Base-by-base conservation (phyloP, 2,329 filamentous ascomycete genomes). In the Dendryphion nanum region DNA sequence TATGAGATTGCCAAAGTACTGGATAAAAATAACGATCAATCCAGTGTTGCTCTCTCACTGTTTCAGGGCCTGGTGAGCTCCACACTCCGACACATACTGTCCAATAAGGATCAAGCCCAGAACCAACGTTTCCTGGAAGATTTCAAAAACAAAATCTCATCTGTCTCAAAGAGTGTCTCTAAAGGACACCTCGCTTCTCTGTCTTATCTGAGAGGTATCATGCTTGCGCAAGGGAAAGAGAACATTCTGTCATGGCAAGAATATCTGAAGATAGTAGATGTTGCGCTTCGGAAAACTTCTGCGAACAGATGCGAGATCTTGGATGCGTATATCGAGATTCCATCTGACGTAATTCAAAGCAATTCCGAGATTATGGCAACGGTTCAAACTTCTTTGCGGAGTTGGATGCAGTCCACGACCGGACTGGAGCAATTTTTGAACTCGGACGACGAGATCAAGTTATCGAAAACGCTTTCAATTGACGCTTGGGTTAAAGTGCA, bases 101-200 rank as follows among this genome's bases (percentile, higher is more conserved):
- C 53, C 12, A 64, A 64, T 10, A 60, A 64, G 34, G 51, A 49
- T 20, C 63, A 66, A 37, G 28, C 53, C 12, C 59, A 61, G 33
- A 64, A 61, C 37, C 53, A 57, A 29, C 43, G 44, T 3, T 64
- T 58, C 30, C 48, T 64, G 6, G 55, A 53, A n/a, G 48, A 44
- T 12, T 61, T 55, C 35, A 42, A 47, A 6, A 43, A 38, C 6
- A 56, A 52, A 33, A 40, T 63, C 6, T 38, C 45, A 13, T 44
- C 43, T 4, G 33, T 48, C 0, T 37, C 41, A 14, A 55, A 57
- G 29, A 55, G 54, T 15, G 36, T 45, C 4, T 40, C 43, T 5
- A 50, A 50, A 32, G 55, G 53, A 32, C 57, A 48, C 8, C 35
- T 52, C 10, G 42, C 51, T 2, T 47, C 38, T 21, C 40, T 64